phyloP scores from a whole-genome alignment of 1,284 basidiomycete species.

The Psilocybe mexicana region DNA sequence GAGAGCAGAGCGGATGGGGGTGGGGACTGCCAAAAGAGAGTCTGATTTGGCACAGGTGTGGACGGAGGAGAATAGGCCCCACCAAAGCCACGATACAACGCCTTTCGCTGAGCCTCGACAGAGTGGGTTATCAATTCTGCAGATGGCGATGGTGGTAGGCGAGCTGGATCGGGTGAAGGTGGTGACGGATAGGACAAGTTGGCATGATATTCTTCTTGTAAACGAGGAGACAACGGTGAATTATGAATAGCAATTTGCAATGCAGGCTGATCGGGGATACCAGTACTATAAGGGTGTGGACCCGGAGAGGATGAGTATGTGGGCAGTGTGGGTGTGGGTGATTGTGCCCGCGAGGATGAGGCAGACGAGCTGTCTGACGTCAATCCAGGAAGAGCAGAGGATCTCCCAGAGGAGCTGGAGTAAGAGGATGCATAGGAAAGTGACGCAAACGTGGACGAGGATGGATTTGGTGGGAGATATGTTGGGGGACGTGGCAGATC shows the following conservation, averaged over 20 bases:
- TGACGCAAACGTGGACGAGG: background rate
- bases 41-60: conserved; percentile 5
- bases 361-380: background rate
- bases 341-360: conserved; percentile 9
- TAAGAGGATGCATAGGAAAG: conserved; percentile 8
- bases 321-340: conserved; percentile 19
- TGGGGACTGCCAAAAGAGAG: background rate
- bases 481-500: conserved; percentile 14
- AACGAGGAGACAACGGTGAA: conserved; percentile 3
- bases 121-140: background rate
- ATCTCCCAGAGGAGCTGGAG: conserved; percentile 10
- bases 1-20: background rate
- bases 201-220: conserved; percentile 3
- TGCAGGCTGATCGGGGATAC: conserved; percentile 3
- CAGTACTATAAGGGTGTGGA: conserved; percentile 1
- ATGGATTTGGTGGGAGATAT: conserved; percentile 15
- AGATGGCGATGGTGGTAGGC: conserved; percentile 12
- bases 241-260: conserved; percentile 15
- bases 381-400: conserved; percentile 8
- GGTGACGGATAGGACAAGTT: conserved; percentile 11
- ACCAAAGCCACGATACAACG: conserved; percentile 1
- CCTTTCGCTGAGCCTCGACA: background rate
- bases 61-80: background rate
- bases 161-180: conserved; percentile 9
- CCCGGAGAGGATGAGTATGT: conserved; percentile 13